Percentiles rank a stretch among this genome's conserved stretches.
phyloP scores from a whole-genome alignment of 805 yeast species.

The Kodamaea jinghongensis region DNA sequence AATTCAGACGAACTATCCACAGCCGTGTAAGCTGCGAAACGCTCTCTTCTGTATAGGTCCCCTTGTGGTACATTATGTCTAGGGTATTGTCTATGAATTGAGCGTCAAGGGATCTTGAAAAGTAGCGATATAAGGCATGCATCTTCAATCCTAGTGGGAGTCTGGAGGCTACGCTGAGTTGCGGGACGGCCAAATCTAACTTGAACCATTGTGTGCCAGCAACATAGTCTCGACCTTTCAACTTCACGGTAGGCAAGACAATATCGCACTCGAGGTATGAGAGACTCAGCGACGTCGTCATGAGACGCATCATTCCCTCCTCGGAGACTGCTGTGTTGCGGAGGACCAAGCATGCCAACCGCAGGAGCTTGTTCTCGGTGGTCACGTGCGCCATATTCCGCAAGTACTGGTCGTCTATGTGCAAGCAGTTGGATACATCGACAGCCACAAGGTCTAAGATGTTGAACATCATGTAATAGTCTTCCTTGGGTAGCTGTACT shows the following conservation, averaged over 20 bases:
- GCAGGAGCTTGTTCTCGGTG: constrained; percentile 5
- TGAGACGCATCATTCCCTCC: neutral
- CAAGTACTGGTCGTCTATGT: constrained; percentile 32
- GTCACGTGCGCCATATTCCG: constrained; percentile 12
- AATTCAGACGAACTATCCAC: constrained; percentile 4
- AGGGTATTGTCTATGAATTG: constrained; percentile 4
- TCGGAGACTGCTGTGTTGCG: constrained; percentile 1
- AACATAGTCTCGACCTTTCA: constrained; percentile 7
- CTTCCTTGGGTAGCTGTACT: constrained; percentile 15
- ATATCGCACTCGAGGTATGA: constrained; percentile 11
- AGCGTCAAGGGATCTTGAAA: constrained; percentile 1
- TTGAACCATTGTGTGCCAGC: constrained; percentile 12
- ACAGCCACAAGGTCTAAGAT: constrained; percentile 24
- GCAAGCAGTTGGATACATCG: constrained; percentile 23
- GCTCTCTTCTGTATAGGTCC: neutral
- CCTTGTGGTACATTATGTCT: constrained; percentile 4
- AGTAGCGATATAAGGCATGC: constrained; percentile 9
- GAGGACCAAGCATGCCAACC: constrained; percentile 1
- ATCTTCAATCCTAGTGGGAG: constrained; percentile 13
- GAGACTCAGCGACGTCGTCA: constrained; percentile 4
- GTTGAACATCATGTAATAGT: constrained; percentile 25
- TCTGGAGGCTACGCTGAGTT: constrained; percentile 5
- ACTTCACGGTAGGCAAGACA: neutral
- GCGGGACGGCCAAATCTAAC: constrained; percentile 4
- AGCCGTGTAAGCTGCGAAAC: neutral